Percentiles rank a stretch among this genome's conserved stretches.
phyloP scores from a whole-genome alignment of 2,329 filamentous ascomycete species.

The Hypoxylon rubiginosum region DNA sequence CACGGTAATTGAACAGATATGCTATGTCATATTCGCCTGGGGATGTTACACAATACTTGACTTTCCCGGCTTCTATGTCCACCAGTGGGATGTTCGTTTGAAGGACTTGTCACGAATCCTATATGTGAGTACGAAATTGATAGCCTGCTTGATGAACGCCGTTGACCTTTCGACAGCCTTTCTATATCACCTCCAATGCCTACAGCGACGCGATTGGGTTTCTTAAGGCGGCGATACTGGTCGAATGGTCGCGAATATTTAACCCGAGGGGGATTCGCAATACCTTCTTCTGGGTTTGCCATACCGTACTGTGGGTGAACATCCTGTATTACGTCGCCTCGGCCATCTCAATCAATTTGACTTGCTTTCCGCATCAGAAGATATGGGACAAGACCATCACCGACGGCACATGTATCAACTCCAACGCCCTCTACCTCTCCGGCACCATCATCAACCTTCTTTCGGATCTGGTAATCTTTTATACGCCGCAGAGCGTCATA shows the following conservation, averaged over 20 bases:
- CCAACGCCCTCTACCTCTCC: too few relatives aligned
- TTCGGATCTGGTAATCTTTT: too few relatives aligned
- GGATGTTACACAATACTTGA: too few relatives aligned
- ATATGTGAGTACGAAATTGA: too few relatives aligned
- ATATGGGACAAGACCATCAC: not conserved
- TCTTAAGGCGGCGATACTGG: conserved; percentile 39
- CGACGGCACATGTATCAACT: too few relatives aligned
- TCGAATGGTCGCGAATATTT: conserved; percentile 42
- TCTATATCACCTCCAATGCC: conserved; percentile 13
- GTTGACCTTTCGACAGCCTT: not conserved
- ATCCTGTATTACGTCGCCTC: not conserved
- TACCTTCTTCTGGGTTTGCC: conserved; percentile 23
- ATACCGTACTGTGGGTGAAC: not conserved
- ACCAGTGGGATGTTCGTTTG: conserved; percentile 41
- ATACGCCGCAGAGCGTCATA: too few relatives aligned
- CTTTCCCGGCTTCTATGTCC: conserved; percentile 43
- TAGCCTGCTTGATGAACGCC: too few relatives aligned
- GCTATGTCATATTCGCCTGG: too few relatives aligned
- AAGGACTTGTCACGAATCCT: conserved; percentile 16
- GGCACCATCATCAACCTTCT: too few relatives aligned
- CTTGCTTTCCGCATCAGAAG: not conserved
- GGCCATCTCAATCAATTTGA: not conserved
- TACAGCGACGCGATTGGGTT: conserved; percentile 19
- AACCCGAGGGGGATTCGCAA: conserved; percentile 29
- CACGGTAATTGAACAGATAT: too few relatives aligned